These are phyloP conservation scores for Daedalea quercina DNA, from an alignment of 768 basidiomycete genomes.

Conservation along the genomic window DNA sequence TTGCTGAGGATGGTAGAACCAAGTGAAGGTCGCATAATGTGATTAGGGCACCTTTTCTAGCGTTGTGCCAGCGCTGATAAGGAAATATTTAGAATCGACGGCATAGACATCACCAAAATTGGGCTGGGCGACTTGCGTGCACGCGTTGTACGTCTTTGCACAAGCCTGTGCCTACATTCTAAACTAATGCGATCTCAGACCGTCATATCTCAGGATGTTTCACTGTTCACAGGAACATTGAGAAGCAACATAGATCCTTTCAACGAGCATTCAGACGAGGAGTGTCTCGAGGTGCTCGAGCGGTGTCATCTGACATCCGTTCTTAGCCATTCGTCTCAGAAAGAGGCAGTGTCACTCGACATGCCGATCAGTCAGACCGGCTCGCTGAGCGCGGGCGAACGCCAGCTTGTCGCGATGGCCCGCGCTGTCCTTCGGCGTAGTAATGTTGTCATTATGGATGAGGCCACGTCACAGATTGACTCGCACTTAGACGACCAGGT, in stretches of 20 bases:
- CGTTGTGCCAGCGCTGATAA: background rate
- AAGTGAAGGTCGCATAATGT: slow-evolving; percentile 50
- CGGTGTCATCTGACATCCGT: slow-evolving; percentile 53
- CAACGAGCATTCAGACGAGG: slow-evolving; percentile 46
- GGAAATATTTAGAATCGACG: slow-evolving; percentile 44
- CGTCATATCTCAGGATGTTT: slow-evolving; percentile 70
- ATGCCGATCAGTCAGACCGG: slow-evolving; percentile 56
- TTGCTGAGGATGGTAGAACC: slow-evolving; percentile 57
- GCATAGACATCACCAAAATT: slow-evolving; percentile 59
- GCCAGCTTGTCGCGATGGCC: slow-evolving; percentile 66
- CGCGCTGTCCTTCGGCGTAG: slow-evolving; percentile 62
- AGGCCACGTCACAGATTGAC: slow-evolving; percentile 76
- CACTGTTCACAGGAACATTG: slow-evolving; percentile 67
- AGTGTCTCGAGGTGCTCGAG: slow-evolving; percentile 59
- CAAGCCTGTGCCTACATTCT: too few relatives aligned
- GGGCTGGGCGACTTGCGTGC: slow-evolving; percentile 65
- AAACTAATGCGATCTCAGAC: too few relatives aligned
- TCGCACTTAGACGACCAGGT: slow-evolving; percentile 63
- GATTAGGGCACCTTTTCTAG: slow-evolving; percentile 13
- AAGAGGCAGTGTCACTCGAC: slow-evolving; percentile 32
- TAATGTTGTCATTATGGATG: slow-evolving; percentile 68
- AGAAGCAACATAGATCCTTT: slow-evolving; percentile 70
- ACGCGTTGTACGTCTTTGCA: slow-evolving; percentile 41
- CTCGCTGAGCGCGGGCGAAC: slow-evolving; percentile 69
- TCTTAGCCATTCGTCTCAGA: background rate